Evolutionary conservation across 768 basidiomycete genomes (phyloP).

Genomic region (Pleurotus ostreatus): DNA sequence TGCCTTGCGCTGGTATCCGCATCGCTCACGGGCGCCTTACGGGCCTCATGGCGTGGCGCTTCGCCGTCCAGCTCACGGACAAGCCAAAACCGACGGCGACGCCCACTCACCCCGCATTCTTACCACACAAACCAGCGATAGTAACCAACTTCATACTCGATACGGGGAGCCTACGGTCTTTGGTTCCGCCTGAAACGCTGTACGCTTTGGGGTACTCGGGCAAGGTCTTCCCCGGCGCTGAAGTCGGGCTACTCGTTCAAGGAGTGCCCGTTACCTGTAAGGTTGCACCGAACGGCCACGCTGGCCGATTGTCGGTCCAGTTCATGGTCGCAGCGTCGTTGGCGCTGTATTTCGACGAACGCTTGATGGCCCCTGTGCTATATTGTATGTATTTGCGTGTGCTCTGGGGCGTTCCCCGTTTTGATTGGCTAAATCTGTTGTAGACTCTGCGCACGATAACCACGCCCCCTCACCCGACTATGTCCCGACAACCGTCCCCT

Average conservation of each 20-base stretch:
- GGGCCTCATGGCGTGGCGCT: constrained; percentile 23
- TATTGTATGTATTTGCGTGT: constrained; percentile 14
- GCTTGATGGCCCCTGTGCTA: constrained; percentile 19
- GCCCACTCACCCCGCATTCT: neutral
- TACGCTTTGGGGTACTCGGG: constrained; percentile 16
- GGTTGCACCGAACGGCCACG: constrained; percentile 17
- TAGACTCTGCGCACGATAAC: neutral
- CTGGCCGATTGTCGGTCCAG: constrained; percentile 14
- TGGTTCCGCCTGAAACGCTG: constrained; percentile 15
- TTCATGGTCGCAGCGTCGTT: constrained; percentile 22
- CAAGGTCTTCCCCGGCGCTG: constrained; percentile 12
- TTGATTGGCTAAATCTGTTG: no score
- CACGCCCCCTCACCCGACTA: neutral
- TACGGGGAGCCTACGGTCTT: constrained; percentile 16
- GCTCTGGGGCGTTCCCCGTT: no score
- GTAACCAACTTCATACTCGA: constrained; percentile 23
- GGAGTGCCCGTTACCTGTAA: constrained; percentile 17
- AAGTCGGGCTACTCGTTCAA: constrained; percentile 17
- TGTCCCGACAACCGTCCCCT: neutral
- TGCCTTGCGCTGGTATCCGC: constrained; percentile 23
- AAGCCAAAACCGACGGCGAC: neutral
- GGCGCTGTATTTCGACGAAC: constrained; percentile 19
- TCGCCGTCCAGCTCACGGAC: constrained; percentile 15
- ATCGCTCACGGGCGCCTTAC: constrained; percentile 17
- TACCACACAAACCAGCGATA: constrained; percentile 3